Percentiles rank a stretch among this genome's conserved stretches.
Conservation (phyloP, 345 rosid species). For the Aquilaria sinensis region DNA sequence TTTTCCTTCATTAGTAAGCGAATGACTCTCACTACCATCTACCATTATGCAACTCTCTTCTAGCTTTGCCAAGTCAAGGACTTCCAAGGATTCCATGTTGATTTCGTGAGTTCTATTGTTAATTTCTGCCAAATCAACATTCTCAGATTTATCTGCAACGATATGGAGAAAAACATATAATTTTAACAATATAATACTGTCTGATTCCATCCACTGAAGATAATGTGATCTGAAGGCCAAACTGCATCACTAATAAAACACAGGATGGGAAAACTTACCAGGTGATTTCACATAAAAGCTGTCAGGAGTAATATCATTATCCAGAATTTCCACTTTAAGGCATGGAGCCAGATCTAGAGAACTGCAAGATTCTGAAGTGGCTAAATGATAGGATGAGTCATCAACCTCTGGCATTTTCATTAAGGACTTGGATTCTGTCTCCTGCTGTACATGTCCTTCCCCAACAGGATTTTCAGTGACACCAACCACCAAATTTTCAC, state of each 20-base stretch:
- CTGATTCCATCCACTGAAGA: too few species aligned
- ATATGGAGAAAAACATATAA: too few species aligned
- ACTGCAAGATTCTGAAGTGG: too few species aligned
- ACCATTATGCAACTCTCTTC: slow-evolving; percentile 27
- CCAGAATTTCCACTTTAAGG: slow-evolving; percentile 5
- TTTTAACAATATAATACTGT: too few species aligned
- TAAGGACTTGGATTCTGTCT: slow-evolving; percentile 1
- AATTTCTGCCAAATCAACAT: slow-evolving; percentile 3
- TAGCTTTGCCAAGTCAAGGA: slow-evolving; percentile 8
- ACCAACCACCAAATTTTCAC: background rate
- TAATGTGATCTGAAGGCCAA: too few species aligned
- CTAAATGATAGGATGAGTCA: background rate
- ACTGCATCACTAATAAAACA: background rate
- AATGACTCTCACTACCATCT: slow-evolving; percentile 10
- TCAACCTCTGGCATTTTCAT: background rate
- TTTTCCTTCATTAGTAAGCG: slow-evolving; percentile 7
- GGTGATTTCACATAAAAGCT: slow-evolving; percentile 7
- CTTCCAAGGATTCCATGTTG: slow-evolving; percentile 5
- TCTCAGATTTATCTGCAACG: slow-evolving; percentile 4
- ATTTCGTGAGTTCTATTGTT: background rate
- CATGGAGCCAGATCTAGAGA: background rate
- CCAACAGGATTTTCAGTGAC: slow-evolving; percentile 3
- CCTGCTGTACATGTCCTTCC: slow-evolving; percentile 1
- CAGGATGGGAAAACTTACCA: slow-evolving; percentile 14
- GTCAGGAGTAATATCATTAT: slow-evolving; percentile 6